Conservation (phyloP, 2,329 filamentous ascomycete genomes). For the Trichoderma aggressivum region DNA sequence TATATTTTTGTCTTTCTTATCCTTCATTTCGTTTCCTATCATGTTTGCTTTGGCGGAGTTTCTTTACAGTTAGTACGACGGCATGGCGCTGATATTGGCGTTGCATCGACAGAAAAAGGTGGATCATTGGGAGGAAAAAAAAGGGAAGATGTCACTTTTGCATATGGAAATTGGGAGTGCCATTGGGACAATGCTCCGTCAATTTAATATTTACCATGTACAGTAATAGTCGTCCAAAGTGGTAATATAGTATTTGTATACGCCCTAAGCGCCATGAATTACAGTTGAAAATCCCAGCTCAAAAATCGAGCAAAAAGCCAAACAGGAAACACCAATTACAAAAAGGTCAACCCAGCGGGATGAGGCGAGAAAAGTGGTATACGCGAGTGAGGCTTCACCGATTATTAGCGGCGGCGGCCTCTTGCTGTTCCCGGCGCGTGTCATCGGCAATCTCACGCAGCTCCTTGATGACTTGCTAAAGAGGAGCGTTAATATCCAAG, state of each 20-base stretch:
- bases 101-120: not conserved
- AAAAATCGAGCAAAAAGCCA: not conserved
- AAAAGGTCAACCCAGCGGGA: not conserved
- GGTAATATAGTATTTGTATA: constrained; percentile 1
- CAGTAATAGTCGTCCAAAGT: not conserved
- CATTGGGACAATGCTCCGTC: not conserved
- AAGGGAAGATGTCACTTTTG: not conserved
- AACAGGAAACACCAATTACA: not conserved
- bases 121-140: not conserved
- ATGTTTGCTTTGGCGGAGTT: not conserved
- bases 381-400: not conserved
- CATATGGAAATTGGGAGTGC: not conserved
- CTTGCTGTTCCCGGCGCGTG: constrained; percentile 36
- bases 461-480: constrained; percentile 58
- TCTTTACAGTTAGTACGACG: not conserved
- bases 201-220: constrained; percentile 9
- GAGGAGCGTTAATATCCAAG: not conserved
- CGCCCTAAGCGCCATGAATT: not conserved
- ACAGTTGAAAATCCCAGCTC: constrained; percentile 6
- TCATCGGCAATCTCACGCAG: constrained; percentile 55
- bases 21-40: not conserved
- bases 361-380: not conserved
- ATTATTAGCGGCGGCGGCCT: constrained; percentile 8
- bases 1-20: not conserved
- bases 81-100: constrained; percentile 4